These are phyloP conservation scores for Glycine tomentella DNA, from an alignment of 306 rosid genomes.

Conservation along the genomic window DNA sequence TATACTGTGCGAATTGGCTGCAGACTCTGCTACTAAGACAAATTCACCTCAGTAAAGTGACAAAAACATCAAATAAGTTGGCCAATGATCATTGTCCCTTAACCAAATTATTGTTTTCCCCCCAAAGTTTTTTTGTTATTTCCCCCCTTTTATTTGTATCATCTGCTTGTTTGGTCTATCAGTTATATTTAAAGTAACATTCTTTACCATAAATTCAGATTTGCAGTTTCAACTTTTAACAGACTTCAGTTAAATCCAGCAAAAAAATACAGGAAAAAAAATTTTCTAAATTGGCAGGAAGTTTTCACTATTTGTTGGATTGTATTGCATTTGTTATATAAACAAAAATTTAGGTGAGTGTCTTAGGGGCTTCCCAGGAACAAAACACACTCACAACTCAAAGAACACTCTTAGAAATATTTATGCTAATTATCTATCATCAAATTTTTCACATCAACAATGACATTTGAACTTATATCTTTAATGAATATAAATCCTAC, in stretches of 20 bases:
- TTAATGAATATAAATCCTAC: too few relatives aligned
- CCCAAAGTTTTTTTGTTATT: neutral
- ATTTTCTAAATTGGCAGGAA: neutral
- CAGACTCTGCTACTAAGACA: conserved; percentile 35
- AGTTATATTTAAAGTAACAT: neutral
- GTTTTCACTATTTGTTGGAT: neutral
- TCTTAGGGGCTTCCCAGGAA: neutral
- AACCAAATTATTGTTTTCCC: conserved; percentile 4
- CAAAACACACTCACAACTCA: too few relatives aligned
- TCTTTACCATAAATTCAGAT: neutral
- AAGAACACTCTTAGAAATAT: too few relatives aligned
- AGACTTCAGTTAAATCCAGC: neutral
- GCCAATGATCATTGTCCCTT: neutral
- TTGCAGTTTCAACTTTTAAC: conserved; percentile 6
- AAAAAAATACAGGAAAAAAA: too few relatives aligned
- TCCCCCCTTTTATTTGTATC: neutral
- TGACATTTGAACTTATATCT: too few relatives aligned
- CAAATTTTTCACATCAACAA: neutral
- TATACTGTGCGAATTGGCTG: conserved; percentile 16
- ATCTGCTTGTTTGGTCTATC: neutral
- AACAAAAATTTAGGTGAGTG: neutral
- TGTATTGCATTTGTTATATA: neutral
- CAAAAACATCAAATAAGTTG: neutral
- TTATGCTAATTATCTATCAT: too few relatives aligned
- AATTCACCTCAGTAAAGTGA: conserved; percentile 2